Evolutionary conservation across 2,329 filamentous ascomycete species (phyloP).

Genomic region (Cladosporium sp.): DNA sequence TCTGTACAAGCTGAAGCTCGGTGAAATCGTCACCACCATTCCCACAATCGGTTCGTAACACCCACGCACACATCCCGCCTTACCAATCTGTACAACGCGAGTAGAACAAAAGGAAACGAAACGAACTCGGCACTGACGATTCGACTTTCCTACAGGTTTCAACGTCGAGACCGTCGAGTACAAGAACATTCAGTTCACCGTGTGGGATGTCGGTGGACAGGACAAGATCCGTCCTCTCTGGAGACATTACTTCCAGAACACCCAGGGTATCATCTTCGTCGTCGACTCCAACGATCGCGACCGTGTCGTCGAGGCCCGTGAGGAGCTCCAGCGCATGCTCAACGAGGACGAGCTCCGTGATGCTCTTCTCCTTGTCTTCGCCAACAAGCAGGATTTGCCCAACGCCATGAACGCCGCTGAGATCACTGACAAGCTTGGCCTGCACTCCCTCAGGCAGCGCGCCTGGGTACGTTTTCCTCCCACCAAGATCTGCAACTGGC

Average conservation of each 20-base stretch:
- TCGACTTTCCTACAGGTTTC: conserved; percentile 60
- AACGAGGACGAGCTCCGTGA: conserved; percentile 98
- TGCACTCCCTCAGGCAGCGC: conserved; percentile 97
- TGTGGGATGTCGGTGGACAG: conserved; percentile 98
- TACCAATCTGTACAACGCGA: background rate
- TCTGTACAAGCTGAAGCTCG: conserved; percentile 97
- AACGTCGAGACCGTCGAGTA: conserved; percentile 99
- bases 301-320: conserved; percentile 88
- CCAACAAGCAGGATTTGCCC: conserved; percentile 96
- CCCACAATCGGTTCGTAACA: conserved; percentile 74
- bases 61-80: background rate
- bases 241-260: conserved; percentile 96
- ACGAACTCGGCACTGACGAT: conserved; percentile 15
- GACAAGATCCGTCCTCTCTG: conserved; percentile 98
- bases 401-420: conserved; percentile 99
- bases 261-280: conserved; percentile 97
- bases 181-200: conserved; percentile 99
- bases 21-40: conserved; percentile 97
- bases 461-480: conserved; percentile 76
- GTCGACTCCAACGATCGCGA: conserved; percentile 92
- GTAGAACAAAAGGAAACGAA: background rate
- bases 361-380: conserved; percentile 89
- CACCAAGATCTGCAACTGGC: background rate
- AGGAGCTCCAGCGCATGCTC: conserved; percentile 95
- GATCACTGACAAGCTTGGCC: conserved; percentile 99